phyloP scores from a whole-genome alignment of 169 alveolate species.

The Plasmodium billcollinsi region DNA sequence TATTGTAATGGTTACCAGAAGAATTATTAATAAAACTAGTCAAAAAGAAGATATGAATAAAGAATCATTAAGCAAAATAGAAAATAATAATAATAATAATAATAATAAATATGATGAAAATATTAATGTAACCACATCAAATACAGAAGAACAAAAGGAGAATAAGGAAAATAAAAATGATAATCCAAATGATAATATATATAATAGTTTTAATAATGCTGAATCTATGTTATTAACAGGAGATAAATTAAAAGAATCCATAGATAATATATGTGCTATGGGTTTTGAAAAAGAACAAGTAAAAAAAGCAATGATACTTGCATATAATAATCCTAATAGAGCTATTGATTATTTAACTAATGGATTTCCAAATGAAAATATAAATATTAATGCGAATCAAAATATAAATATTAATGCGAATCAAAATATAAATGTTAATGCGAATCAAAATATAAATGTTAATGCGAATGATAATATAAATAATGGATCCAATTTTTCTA shows the following conservation, averaged over 20 bases:
- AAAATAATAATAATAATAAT: slow-evolving; percentile 33
- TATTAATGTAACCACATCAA: slow-evolving; percentile 4
- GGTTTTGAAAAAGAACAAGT: slow-evolving; percentile 93
- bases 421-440: slow-evolving; percentile 24
- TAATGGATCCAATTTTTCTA: slow-evolving; percentile 69
- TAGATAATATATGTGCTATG: slow-evolving; percentile 91
- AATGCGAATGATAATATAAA: slow-evolving; percentile 74
- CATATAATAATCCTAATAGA: slow-evolving; percentile 96
- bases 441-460: slow-evolving; percentile 27
- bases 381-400: too few species aligned
- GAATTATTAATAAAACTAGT: slow-evolving; percentile 68
- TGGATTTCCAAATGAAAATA: slow-evolving; percentile 84
- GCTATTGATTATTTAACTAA: slow-evolving; percentile 95
- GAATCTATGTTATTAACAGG: slow-evolving; percentile 64
- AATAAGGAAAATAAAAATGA: slow-evolving; percentile 86
- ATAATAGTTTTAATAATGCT: slow-evolving; percentile 4
- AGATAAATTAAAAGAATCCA: slow-evolving; percentile 77
- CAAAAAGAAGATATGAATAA: slow-evolving; percentile 58
- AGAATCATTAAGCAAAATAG: slow-evolving; percentile 5
- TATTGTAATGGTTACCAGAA: slow-evolving; percentile 85
- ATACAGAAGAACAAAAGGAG: slow-evolving; percentile 57
- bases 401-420: too few species aligned
- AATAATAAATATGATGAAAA: not conserved
- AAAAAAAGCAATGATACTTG: slow-evolving; percentile 94
- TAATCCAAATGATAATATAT: not conserved